Percentiles rank a stretch among this genome's conserved stretches.
phyloP scores from a whole-genome alignment of 306 rosid species.

The Prunus kanzakura region DNA sequence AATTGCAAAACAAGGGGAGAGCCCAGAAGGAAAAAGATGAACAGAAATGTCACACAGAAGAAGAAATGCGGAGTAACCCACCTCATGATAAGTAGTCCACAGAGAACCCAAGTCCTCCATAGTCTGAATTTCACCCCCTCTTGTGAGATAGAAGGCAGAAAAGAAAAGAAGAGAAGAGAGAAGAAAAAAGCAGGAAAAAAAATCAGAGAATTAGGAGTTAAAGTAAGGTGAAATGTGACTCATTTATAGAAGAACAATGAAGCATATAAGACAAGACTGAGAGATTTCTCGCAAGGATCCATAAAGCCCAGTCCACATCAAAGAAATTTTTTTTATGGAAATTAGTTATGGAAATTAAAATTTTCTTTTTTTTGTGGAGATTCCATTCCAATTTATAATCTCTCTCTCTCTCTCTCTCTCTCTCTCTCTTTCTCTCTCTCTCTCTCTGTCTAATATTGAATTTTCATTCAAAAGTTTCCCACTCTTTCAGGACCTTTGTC shows the following conservation, averaged over 20 bases:
- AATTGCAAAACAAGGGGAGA: constrained; percentile 10
- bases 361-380: neutral
- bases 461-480: constrained; percentile 27
- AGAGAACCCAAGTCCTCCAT: constrained; percentile 55
- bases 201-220: constrained; percentile 23
- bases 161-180: neutral
- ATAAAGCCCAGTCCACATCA: constrained; percentile 30
- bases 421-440: neutral
- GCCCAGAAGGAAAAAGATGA: constrained; percentile 8
- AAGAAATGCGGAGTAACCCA: constrained; percentile 32
- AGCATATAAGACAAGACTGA: constrained; percentile 28
- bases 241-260: constrained; percentile 47
- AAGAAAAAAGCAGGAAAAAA: neutral
- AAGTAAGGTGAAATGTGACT: constrained; percentile 9
- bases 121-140: neutral
- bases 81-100: constrained; percentile 55
- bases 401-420: neutral
- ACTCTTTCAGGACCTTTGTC: constrained; percentile 34
- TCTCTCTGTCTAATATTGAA: constrained; percentile 1
- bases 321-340: neutral
- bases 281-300: constrained; percentile 28
- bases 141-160: constrained; percentile 1
- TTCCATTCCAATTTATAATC: constrained; percentile 21
- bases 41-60: neutral
- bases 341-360: no score